A percentile compares a stretch with the other conserved stretches of the same genome.
These are phyloP conservation scores for Podaxis sp. DNA, from an alignment of 768 basidiomycete genomes.

Conservation along the genomic window DNA sequence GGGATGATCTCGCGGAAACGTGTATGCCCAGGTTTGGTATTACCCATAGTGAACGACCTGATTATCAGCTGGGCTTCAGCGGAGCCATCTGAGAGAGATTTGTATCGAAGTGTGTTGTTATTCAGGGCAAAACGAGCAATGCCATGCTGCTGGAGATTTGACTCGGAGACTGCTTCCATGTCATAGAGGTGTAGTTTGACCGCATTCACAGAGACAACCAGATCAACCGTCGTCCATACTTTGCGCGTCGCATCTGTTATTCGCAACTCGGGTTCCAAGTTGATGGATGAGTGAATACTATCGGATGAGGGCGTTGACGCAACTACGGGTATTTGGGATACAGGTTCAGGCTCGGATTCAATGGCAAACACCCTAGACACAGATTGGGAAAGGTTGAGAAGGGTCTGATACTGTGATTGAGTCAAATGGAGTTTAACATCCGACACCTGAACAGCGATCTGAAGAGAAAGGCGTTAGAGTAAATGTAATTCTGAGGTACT, in stretches of 20 bases:
- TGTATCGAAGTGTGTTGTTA: conserved; percentile 74
- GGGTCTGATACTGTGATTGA: conserved; percentile 74
- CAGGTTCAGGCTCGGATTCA: conserved; percentile 36
- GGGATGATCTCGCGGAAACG: conserved; percentile 96
- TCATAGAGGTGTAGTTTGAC: conserved; percentile 90
- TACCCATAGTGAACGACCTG: conserved; percentile 90
- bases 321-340: conserved; percentile 21
- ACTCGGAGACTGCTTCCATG: conserved; percentile 50
- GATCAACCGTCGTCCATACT: conserved; percentile 66
- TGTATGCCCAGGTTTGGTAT: conserved; percentile 78
- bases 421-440: conserved; percentile 85
- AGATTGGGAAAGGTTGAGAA: conserved; percentile 64
- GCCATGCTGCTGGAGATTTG: conserved; percentile 69
- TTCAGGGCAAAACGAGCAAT: conserved; percentile 85
- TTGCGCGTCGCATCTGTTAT: conserved; percentile 22
- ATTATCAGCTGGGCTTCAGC: conserved; percentile 84
- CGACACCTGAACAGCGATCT: conserved; percentile 76
- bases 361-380: conserved; percentile 65
- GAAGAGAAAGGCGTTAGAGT: neutral
- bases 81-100: conserved; percentile 80
- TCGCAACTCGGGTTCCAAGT: conserved; percentile 64
- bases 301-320: conserved; percentile 14
- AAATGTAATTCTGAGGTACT: neutral
- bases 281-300: conserved; percentile 21
- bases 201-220: conserved; percentile 66